A percentile compares a stretch with the other conserved stretches of the same genome.
Conservation (phyloP, 2,329 filamentous ascomycete species). For the Aspergillus nomiae region DNA sequence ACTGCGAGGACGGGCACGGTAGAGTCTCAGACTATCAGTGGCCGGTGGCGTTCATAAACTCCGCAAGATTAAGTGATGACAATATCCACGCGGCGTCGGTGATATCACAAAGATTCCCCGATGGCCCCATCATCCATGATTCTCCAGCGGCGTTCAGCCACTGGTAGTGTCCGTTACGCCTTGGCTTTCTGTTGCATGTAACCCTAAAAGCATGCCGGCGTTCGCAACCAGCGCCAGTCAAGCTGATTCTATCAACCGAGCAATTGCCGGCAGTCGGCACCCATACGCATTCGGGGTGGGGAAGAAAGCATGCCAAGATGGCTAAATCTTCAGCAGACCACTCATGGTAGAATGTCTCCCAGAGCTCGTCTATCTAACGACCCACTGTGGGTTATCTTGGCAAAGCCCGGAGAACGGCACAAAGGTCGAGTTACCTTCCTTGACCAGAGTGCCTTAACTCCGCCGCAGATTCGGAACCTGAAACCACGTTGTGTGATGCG, state of each 20-base stretch:
- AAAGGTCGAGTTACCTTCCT: neutral
- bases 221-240: neutral
- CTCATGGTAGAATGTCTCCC: neutral
- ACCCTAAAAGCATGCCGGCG: neutral
- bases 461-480: neutral
- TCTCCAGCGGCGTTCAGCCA: neutral
- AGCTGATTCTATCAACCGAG: neutral
- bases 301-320: neutral
- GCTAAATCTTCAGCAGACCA: neutral
- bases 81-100: neutral
- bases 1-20: neutral
- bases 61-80: neutral
- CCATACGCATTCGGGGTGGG: neutral
- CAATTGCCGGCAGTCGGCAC: neutral
- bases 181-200: neutral
- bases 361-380: neutral
- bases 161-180: neutral
- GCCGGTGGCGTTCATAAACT: neutral
- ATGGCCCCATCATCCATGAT: neutral
- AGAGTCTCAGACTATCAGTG: neutral
- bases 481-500: slow-evolving; percentile 4
- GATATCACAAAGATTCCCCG: neutral
- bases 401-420: neutral
- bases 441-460: neutral
- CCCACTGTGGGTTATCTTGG: neutral